Evolutionary conservation across 73 alveolate genomes (phyloP).

Genomic region (Paramecium sonneborni): DNA sequence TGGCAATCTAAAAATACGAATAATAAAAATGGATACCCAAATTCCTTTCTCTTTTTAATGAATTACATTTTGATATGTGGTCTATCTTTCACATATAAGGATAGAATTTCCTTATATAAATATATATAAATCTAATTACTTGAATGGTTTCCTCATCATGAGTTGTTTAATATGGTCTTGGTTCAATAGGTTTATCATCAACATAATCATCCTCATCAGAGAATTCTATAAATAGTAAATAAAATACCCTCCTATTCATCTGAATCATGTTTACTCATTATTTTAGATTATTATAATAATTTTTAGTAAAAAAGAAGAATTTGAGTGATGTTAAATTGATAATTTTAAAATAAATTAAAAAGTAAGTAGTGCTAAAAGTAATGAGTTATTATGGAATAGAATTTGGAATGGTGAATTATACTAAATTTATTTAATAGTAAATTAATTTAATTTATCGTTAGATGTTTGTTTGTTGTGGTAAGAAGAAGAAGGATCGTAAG

Average conservation of each 20-base stretch:
- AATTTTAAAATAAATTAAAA: background rate
- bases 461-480: conserved; percentile 42
- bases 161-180: background rate
- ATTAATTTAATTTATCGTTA: conserved; percentile 10
- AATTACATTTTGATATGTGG: conserved; percentile 53
- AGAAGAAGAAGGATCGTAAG: conserved; percentile 6
- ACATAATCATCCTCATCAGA: background rate
- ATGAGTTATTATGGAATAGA: background rate
- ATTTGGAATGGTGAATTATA: background rate
- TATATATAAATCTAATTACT: background rate
- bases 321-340: background rate
- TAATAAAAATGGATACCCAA: conserved; percentile 17
- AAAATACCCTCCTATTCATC: background rate
- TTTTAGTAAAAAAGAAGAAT: background rate
- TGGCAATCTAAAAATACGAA: background rate
- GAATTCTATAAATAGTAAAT: background rate
- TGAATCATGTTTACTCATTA: background rate
- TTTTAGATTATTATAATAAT: no score
- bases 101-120: background rate
- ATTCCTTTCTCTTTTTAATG: conserved; percentile 59
- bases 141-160: background rate
- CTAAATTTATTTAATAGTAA: background rate
- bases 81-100: background rate
- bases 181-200: background rate
- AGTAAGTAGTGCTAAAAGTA: no score